Conservation (phyloP, 225 moss, liverwort and hornwort species). For the Polytrichum formosum region DNA sequence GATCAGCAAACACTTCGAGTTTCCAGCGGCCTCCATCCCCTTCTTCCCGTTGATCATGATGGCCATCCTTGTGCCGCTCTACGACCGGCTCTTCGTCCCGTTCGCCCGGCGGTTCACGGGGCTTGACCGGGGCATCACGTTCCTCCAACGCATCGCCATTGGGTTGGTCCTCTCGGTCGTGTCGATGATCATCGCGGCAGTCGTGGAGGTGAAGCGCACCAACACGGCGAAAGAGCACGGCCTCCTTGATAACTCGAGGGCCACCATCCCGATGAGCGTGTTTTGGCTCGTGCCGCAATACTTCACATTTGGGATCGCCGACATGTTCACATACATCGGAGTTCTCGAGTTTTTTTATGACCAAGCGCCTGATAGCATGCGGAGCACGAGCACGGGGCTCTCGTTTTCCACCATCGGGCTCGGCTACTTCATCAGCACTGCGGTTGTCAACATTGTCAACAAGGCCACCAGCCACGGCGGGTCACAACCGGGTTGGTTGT, state of each 20-base stretch:
- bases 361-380: conserved; percentile 69
- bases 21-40: conserved; percentile 52
- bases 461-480: conserved; percentile 20
- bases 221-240: conserved; percentile 22
- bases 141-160: conserved; percentile 54
- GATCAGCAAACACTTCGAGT: conserved; percentile 20
- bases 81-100: conserved; percentile 55
- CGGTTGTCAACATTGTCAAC: conserved; percentile 38
- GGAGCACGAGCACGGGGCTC: conserved; percentile 61
- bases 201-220: conserved; percentile 51
- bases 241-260: conserved; percentile 20
- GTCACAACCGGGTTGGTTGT: conserved; percentile 34
- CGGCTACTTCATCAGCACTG: conserved; percentile 47
- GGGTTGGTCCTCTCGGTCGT: conserved; percentile 54
- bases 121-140: conserved; percentile 48
- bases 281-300: conserved; percentile 76
- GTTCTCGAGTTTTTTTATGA: conserved; percentile 67
- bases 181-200: conserved; percentile 51
- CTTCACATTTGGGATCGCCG: conserved; percentile 53
- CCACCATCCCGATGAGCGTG: conserved; percentile 36
- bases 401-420: conserved; percentile 48
- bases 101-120: conserved; percentile 32
- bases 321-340: conserved; percentile 61
- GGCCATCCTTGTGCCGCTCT: conserved; percentile 46
- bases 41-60: conserved; percentile 43